A percentile compares a stretch with the other conserved stretches of the same genome.
Evolutionary conservation across 352 stramenopile genomes (phyloP).

Genomic region (Phytophthora ramorum): DNA sequence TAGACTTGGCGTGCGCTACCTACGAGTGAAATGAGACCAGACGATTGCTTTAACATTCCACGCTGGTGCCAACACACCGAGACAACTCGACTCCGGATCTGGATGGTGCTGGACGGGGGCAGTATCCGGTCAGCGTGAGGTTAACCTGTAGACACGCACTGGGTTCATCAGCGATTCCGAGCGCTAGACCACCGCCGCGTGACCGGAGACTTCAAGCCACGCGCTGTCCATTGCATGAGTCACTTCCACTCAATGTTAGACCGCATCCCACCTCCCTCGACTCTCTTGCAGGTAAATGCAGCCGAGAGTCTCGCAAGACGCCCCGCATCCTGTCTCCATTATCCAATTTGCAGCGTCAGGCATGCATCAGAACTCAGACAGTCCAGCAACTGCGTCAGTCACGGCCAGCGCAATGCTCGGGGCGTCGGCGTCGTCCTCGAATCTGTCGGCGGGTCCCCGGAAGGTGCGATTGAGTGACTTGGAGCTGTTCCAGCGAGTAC

Average conservation of each 20-base stretch:
- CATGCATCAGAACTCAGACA: slow-evolving; percentile 29
- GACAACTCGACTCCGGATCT: slow-evolving; percentile 10
- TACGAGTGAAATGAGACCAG: neutral
- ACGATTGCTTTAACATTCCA: neutral
- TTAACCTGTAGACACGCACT: slow-evolving; percentile 9
- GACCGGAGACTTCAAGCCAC: slow-evolving; percentile 5
- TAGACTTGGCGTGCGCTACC: neutral
- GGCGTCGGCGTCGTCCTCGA: slow-evolving; percentile 20
- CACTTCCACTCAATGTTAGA: slow-evolving; percentile 13
- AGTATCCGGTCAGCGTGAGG: neutral
- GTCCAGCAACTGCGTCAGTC: slow-evolving; percentile 7
- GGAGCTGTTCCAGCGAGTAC: slow-evolving; percentile 33
- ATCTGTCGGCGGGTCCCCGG: slow-evolving; percentile 8
- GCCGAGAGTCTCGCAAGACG: neutral
- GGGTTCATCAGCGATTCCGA: slow-evolving; percentile 9
- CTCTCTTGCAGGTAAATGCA: slow-evolving; percentile 21
- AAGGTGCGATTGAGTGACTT: slow-evolving; percentile 30
- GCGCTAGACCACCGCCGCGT: neutral
- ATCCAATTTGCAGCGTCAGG: slow-evolving; percentile 31
- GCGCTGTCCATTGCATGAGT: slow-evolving; percentile 4
- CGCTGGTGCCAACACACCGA: slow-evolving; percentile 4
- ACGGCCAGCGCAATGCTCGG: slow-evolving; percentile 11
- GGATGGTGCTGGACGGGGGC: neutral
- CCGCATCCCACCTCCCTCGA: slow-evolving; percentile 23
- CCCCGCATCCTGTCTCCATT: slow-evolving; percentile 17